Evolutionary conservation across 352 stramenopile genomes (phyloP).

Genomic region (Phytopythium sindhum): DNA sequence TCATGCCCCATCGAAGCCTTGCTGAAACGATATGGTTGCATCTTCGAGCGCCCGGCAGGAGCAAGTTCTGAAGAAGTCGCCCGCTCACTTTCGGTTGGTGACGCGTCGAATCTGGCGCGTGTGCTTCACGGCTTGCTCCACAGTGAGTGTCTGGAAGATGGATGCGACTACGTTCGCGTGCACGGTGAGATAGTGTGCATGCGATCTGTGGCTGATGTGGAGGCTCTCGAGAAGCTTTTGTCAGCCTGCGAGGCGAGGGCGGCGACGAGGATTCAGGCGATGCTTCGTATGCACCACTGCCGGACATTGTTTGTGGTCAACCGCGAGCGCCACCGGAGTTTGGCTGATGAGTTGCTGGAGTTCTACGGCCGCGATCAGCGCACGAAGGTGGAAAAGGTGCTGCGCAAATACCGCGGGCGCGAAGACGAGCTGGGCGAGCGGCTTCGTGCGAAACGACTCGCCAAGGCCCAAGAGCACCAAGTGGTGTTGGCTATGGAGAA

Average conservation of each 20-base stretch:
- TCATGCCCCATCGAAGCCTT: slow-evolving; percentile 19
- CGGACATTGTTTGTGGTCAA: slow-evolving; percentile 21
- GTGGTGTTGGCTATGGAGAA: slow-evolving; percentile 26
- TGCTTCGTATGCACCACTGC: slow-evolving; percentile 36
- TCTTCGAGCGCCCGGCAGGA: slow-evolving; percentile 9
- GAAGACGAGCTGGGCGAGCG: slow-evolving; percentile 41
- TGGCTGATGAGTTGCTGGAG: slow-evolving; percentile 36
- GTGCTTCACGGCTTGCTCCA: background rate
- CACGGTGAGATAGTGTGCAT: slow-evolving; percentile 18
- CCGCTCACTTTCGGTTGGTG: background rate
- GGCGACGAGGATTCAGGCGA: slow-evolving; percentile 28
- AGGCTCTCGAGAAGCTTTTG: slow-evolving; percentile 39
- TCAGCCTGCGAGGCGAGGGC: slow-evolving; percentile 29
- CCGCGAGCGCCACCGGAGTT: slow-evolving; percentile 24
- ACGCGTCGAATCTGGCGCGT: background rate
- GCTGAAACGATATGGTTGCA: slow-evolving; percentile 24
- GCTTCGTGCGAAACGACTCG: slow-evolving; percentile 27
- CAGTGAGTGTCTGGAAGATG: background rate
- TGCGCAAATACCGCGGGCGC: slow-evolving; percentile 36
- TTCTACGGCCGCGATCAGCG: slow-evolving; percentile 31
- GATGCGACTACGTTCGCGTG: background rate
- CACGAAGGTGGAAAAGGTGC: slow-evolving; percentile 30
- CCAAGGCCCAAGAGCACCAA: slow-evolving; percentile 18
- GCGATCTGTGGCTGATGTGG: slow-evolving; percentile 21
- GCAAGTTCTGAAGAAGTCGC: background rate